A percentile compares a stretch with the other conserved stretches of the same genome.
Conservation (phyloP, 345 rosid species). For the Schrenkiella parvula region DNA sequence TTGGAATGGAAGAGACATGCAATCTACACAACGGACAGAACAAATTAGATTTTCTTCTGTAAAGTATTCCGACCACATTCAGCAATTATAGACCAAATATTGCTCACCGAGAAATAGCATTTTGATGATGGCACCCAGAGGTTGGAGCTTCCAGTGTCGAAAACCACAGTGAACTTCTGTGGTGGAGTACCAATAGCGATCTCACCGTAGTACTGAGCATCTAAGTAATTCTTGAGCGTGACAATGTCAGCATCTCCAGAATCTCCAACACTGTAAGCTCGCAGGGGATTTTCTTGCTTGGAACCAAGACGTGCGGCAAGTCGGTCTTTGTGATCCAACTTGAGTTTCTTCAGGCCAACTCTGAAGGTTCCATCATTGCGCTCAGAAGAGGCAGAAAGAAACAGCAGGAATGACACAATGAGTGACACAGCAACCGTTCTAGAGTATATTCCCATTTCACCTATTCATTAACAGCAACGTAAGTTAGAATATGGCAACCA, state of each 20-base stretch:
- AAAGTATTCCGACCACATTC: background rate
- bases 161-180: constrained; percentile 87
- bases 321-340: constrained; percentile 49
- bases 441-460: constrained; percentile 46
- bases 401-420: constrained; percentile 44
- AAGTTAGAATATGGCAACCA: background rate
- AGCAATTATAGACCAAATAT: background rate
- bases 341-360: constrained; percentile 68
- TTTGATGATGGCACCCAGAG: constrained; percentile 96
- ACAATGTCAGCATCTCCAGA: constrained; percentile 52
- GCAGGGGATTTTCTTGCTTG: constrained; percentile 39
- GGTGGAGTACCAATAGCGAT: constrained; percentile 91
- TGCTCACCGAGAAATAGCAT: constrained; percentile 79
- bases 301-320: constrained; percentile 57
- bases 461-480: constrained; percentile 28
- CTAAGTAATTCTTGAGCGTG: constrained; percentile 61
- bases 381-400: constrained; percentile 34
- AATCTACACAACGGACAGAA: constrained; percentile 41
- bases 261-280: constrained; percentile 39
- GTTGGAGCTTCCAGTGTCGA: constrained; percentile 95
- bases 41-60: background rate
- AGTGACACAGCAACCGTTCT: constrained; percentile 34
- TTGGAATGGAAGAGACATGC: constrained; percentile 77
- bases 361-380: constrained; percentile 54
- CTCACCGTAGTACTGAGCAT: constrained; percentile 97